Percentiles rank a stretch among this genome's conserved stretches.
These are phyloP conservation scores for Tolypocladium album DNA, from an alignment of 2,329 filamentous ascomycete genomes.

Conservation along the genomic window DNA sequence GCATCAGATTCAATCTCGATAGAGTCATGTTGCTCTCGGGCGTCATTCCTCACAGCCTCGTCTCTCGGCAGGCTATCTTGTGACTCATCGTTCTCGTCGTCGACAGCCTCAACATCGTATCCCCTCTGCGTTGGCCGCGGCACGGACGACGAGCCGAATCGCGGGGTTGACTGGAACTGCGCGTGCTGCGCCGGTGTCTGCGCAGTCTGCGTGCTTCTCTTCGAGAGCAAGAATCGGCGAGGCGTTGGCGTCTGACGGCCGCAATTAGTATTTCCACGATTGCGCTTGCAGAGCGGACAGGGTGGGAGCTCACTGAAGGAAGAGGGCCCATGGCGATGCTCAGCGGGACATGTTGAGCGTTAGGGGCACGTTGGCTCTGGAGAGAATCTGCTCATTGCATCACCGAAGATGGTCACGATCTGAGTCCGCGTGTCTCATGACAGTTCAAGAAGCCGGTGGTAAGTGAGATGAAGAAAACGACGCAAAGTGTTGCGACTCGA, in stretches of 20 bases:
- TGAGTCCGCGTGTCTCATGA: not conserved
- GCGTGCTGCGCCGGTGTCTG: conserved; percentile 18
- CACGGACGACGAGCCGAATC: conserved; percentile 24
- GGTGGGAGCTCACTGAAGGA: not conserved
- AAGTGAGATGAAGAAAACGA: not conserved
- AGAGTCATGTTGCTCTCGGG: conserved; percentile 4
- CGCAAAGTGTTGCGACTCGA: not conserved
- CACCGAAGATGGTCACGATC: not conserved
- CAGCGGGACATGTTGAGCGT: not conserved
- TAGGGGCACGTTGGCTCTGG: not conserved
- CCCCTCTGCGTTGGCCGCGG: conserved; percentile 16
- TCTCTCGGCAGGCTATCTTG: not conserved
- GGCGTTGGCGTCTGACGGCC: conserved; percentile 25
- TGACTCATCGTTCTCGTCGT: conserved; percentile 11
- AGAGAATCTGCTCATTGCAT: not conserved
- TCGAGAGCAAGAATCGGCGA: conserved; percentile 26
- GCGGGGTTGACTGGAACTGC: conserved; percentile 26
- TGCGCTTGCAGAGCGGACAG: not conserved
- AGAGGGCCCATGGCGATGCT: conserved; percentile 14
- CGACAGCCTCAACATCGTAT: conserved; percentile 21
- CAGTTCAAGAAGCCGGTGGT: not conserved
- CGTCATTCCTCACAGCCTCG: not conserved
- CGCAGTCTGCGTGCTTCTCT: conserved; percentile 19
- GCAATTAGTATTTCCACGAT: not conserved
- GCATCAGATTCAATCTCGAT: conserved; percentile 8